Percentiles rank a stretch among this genome's conserved stretches.
Conservation (phyloP, 805 yeast species). For the Metschnikowia continentalis region DNA sequence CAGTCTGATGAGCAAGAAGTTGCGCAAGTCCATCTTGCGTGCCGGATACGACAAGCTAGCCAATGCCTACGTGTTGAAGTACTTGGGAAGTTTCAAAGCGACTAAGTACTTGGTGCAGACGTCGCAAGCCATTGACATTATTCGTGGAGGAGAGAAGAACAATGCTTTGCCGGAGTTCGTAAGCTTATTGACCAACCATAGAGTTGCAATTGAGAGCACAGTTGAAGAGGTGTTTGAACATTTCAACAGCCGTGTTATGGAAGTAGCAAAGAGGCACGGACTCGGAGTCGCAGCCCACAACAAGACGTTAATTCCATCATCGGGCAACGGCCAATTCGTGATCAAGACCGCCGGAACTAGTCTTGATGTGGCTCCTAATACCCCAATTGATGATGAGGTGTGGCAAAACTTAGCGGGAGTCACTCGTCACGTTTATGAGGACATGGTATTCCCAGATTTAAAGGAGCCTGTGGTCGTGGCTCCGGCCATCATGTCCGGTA, state of each 20-base stretch:
- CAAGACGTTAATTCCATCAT: constrained; percentile 18
- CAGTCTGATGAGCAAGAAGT: constrained; percentile 9
- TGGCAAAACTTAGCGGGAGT: constrained; percentile 18
- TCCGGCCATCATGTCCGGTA: constrained; percentile 53
- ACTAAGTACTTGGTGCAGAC: constrained; percentile 48
- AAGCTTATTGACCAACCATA: constrained; percentile 53
- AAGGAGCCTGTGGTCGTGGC: constrained; percentile 35
- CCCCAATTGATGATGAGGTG: constrained; percentile 33
- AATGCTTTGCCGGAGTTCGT: constrained; percentile 74
- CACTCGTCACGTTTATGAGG: constrained; percentile 19
- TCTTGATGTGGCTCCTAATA: constrained; percentile 51
- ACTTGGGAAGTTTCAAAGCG: constrained; percentile 17
- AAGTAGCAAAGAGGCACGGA: constrained; percentile 44
- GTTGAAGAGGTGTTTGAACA: constrained; percentile 40
- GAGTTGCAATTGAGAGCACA: constrained; percentile 57
- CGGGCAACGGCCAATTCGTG: constrained; percentile 41
- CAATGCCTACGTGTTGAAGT: constrained; percentile 31
- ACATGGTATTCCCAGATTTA: constrained; percentile 21
- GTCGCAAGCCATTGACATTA: constrained; percentile 63
- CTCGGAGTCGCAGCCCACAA: constrained; percentile 46
- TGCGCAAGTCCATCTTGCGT: constrained; percentile 25
- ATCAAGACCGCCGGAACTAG: constrained; percentile 20
- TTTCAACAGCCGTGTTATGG: constrained; percentile 31
- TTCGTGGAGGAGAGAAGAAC: constrained; percentile 69
- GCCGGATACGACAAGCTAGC: constrained; percentile 34